Evolutionary conservation across 106 monocot genomes (phyloP).

Genomic region (Allium cepa): DNA sequence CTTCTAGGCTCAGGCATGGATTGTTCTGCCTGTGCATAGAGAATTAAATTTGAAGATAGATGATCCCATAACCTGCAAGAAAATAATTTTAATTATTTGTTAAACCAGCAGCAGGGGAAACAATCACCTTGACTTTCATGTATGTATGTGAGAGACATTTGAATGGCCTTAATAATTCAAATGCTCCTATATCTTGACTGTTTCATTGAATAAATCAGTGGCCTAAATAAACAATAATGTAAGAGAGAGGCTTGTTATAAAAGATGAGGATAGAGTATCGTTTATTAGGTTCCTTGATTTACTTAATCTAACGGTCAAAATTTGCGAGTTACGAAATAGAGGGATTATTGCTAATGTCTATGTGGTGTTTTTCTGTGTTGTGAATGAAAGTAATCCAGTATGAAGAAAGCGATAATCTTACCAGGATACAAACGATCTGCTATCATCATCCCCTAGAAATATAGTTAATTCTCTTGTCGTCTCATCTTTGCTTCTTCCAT

Average conservation of each 20-base stretch:
- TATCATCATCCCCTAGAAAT: conserved; percentile 71
- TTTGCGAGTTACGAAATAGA: too few species aligned
- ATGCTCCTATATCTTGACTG: too few species aligned
- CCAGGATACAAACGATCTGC: conserved; percentile 32
- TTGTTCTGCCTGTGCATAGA: conserved; percentile 37
- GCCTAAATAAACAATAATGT: background rate
- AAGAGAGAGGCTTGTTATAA: background rate
- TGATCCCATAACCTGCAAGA: conserved; percentile 64
- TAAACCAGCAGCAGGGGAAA: too few species aligned
- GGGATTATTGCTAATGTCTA: too few species aligned
- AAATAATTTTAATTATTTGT: background rate
- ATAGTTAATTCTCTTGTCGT: conserved; percentile 57
- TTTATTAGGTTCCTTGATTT: too few species aligned
- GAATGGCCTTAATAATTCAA: too few species aligned
- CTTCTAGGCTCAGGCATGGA: conserved; percentile 14
- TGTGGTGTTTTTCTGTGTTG: too few species aligned
- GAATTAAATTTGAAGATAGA: conserved; percentile 39
- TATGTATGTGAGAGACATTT: too few species aligned
- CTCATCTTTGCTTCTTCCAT: conserved; percentile 72
- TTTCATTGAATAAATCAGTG: too few species aligned
- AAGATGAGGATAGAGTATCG: background rate
- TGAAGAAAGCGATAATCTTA: background rate
- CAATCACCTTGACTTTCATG: too few species aligned
- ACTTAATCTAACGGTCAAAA: too few species aligned
- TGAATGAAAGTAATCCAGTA: too few species aligned